phyloP scores from a whole-genome alignment of 2,329 filamentous ascomycete species.

The Leptographium wingfieldii region DNA sequence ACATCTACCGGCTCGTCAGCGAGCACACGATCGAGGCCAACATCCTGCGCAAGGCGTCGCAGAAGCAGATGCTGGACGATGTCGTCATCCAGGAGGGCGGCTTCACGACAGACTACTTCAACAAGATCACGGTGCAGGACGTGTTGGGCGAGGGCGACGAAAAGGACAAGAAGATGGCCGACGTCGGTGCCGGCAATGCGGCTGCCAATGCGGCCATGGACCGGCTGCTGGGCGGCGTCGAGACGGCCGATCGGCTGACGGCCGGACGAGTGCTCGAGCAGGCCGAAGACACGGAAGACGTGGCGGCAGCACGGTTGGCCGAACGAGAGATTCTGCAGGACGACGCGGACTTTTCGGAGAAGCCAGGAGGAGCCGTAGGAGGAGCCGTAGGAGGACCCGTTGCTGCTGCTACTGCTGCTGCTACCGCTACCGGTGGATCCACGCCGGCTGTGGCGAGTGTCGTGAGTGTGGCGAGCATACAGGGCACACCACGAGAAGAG shows the following conservation, averaged over 20 bases:
- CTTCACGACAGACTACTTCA: conserved; percentile 95
- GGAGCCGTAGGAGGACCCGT: no score
- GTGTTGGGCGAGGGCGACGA: conserved; percentile 33
- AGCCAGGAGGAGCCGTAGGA: conserved; percentile 23
- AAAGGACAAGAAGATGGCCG: conserved; percentile 27
- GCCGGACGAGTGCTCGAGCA: conserved; percentile 68
- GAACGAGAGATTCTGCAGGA: conserved; percentile 83
- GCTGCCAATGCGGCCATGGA: conserved; percentile 60
- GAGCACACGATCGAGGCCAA: conserved; percentile 97
- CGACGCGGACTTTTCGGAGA: conserved; percentile 72
- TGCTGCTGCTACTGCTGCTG: conserved; percentile 23
- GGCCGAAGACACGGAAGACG: conserved; percentile 87
- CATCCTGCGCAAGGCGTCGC: conserved; percentile 88
- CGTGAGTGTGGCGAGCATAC: background rate
- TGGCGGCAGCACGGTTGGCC: conserved; percentile 72
- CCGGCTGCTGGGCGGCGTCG: conserved; percentile 59
- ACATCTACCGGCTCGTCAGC: conserved; percentile 90
- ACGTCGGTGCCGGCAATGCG: conserved; percentile 53
- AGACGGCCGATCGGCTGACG: conserved; percentile 45
- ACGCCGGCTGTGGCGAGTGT: background rate
- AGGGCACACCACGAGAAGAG: background rate
- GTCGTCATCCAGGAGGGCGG: conserved; percentile 97
- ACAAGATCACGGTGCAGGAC: conserved; percentile 59
- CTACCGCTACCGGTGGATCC: background rate
- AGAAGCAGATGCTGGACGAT: conserved; percentile 96